Base-by-base conservation (phyloP, 805 yeast species). In the Metahyphopichia silvanorum region DNA sequence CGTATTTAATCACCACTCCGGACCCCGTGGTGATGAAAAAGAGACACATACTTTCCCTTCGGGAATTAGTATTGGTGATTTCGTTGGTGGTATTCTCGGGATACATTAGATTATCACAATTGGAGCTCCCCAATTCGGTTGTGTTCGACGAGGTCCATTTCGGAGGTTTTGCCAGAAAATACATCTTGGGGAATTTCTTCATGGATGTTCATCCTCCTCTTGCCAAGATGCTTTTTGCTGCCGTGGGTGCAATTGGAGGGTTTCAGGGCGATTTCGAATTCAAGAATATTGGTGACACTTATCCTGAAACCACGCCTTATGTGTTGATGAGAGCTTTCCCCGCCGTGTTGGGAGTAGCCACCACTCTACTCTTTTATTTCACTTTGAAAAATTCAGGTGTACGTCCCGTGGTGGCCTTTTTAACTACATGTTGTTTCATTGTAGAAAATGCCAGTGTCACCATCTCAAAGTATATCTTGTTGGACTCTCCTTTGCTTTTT, bases 81-180 rank as follows among this genome's bases (percentile, higher is more conserved):
- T 40, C 76, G 5, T 51, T 63, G 11, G 61, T 86, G 33, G 48
- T 76, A n/a, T 44, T 69, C 2, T 74, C 95, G 0, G 40, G 69
- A 9, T 47, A 58, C 29, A 73, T 86, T 31, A 77, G 99, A 46
- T 66, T 83, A 33, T 64, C 69, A 43, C 64, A 72, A 33, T 65
- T 93, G 37, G 64, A 73, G 17, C 52, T 63, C 40, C 99, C 99
- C 24, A 61, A 78, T 47, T 77, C 89, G 18, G 94, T 88, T 22
- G 95, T 91, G 9, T 86, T 86, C 44, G 96, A 88, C 57, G 98
- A 91, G 58, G 93, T 85, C 25, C 95, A 86, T 60, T 93, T 93
- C 50, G 98, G 98, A 35, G 94, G 94, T n/a, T 93, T 91, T 63
- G 95, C 96, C 20, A 73, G 82, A 37, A 79, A 85, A 59, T 93